Evolutionary conservation across 345 rosid species (phyloP).

Genomic region (Populus alba): DNA sequence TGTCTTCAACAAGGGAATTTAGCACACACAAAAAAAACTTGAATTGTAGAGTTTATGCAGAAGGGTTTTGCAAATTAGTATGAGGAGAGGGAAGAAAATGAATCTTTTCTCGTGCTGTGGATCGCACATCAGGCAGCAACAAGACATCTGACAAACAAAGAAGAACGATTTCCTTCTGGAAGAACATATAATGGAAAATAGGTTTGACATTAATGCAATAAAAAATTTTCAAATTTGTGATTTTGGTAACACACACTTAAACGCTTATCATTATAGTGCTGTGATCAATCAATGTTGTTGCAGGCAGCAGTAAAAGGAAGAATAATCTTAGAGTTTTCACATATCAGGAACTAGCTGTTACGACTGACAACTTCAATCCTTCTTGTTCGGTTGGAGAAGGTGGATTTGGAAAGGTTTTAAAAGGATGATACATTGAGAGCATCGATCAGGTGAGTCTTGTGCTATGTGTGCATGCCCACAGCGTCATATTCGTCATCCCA

Average conservation of each 20-base stretch:
- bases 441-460: constrained; percentile 12
- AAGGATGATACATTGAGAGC: constrained; percentile 44
- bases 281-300: not conserved
- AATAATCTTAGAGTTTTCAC: constrained; percentile 43
- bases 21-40: not conserved
- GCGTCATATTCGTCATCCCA: too few relatives aligned
- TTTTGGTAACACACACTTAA: not conserved
- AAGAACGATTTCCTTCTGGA: constrained; percentile 4
- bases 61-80: not conserved
- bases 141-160: not conserved
- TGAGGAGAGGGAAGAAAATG: constrained; percentile 5
- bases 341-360: constrained; percentile 44
- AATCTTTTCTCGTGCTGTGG: constrained; percentile 9
- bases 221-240: not conserved
- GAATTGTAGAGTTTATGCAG: not conserved
- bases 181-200: not conserved
- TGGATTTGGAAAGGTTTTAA: constrained; percentile 62
- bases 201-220: not conserved
- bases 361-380: constrained; percentile 52
- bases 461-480: too few relatives aligned
- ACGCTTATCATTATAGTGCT: not conserved
- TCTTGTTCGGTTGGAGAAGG: constrained; percentile 59
- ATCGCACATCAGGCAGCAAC: not conserved
- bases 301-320: constrained; percentile 45
- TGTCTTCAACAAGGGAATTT: not conserved